A percentile compares a stretch with the other conserved stretches of the same genome.
These are phyloP conservation scores for Patellaria atrata DNA, from an alignment of 495 filamentous ascomycete species.

Conservation along the genomic window DNA sequence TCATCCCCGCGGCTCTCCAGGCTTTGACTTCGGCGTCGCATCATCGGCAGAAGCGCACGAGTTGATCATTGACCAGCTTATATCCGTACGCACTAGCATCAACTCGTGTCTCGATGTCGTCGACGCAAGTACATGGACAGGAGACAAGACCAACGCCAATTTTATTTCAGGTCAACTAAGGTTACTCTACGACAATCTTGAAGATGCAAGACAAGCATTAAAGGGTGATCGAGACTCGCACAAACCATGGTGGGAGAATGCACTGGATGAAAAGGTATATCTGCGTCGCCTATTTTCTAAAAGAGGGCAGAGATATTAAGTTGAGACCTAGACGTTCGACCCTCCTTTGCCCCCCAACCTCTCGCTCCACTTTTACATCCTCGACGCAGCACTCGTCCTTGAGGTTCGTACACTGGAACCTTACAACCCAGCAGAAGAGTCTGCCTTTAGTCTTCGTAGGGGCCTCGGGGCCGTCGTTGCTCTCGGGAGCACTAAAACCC, in stretches of 20 bases:
- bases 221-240: slow-evolving; percentile 40
- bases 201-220: slow-evolving; percentile 48
- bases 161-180: slow-evolving; percentile 72
- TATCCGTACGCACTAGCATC: slow-evolving; percentile 56
- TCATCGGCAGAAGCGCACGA: slow-evolving; percentile 34
- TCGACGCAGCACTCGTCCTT: slow-evolving; percentile 63
- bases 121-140: slow-evolving; percentile 55
- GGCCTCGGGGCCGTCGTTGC: slow-evolving; percentile 38
- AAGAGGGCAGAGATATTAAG: slow-evolving; percentile 10
- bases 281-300: not conserved
- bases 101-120: slow-evolving; percentile 66
- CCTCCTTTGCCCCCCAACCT: slow-evolving; percentile 45
- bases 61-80: slow-evolving; percentile 50
- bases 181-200: slow-evolving; percentile 58
- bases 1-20: slow-evolving; percentile 34
- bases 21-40: slow-evolving; percentile 43
- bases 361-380: slow-evolving; percentile 61
- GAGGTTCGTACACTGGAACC: slow-evolving; percentile 64
- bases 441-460: slow-evolving; percentile 44
- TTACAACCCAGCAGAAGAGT: slow-evolving; percentile 37
- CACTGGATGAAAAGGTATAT: slow-evolving; percentile 37
- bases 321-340: slow-evolving; percentile 34
- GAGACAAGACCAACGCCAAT: slow-evolving; percentile 39
- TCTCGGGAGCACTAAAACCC: slow-evolving; percentile 36
- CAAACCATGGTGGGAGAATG: slow-evolving; percentile 44